phyloP scores from a whole-genome alignment of 1,139 yeast genomes.

The Nakaseomyces nivariensis region DNA sequence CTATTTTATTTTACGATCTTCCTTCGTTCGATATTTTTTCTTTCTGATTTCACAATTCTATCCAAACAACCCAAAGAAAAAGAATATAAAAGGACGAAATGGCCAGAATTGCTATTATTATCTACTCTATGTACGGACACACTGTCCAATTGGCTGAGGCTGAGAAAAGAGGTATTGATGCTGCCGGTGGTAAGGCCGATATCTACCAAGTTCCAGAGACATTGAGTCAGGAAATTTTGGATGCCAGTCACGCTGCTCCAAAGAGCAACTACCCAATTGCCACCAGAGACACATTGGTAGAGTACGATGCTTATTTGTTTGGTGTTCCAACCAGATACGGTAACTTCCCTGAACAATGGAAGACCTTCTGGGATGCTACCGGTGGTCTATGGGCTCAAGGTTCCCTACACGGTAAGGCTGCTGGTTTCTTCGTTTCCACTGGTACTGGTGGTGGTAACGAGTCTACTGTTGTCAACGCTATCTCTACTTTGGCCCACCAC shows the following conservation, averaged over 20 bases:
- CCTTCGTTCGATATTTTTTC: no score
- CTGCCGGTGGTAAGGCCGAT: conserved; percentile 65
- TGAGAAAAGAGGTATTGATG: conserved; percentile 59
- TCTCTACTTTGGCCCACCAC: conserved; percentile 60
- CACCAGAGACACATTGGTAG: conserved; percentile 44
- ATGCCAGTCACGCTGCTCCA: conserved; percentile 54
- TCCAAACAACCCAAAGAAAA: neutral
- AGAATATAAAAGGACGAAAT: conserved; percentile 8
- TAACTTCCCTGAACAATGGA: conserved; percentile 72
- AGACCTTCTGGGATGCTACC: conserved; percentile 72
- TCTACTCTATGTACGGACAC: conserved; percentile 80
- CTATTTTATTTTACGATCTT: no score
- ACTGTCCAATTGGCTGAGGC: conserved; percentile 58
- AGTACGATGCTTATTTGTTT: conserved; percentile 67
- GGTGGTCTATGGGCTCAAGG: conserved; percentile 80
- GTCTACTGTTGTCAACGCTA: conserved; percentile 51
- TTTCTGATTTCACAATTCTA: no score
- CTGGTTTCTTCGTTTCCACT: conserved; percentile 68
- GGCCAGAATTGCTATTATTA: conserved; percentile 44
- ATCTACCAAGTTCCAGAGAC: conserved; percentile 78
- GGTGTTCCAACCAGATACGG: conserved; percentile 84
- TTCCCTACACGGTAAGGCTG: conserved; percentile 63
- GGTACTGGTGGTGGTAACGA: conserved; percentile 84
- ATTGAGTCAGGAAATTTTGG: conserved; percentile 51
- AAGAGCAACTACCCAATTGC: conserved; percentile 65